Conservation (phyloP, 139 green algal genomes). For the Chlorella sp. region DNA sequence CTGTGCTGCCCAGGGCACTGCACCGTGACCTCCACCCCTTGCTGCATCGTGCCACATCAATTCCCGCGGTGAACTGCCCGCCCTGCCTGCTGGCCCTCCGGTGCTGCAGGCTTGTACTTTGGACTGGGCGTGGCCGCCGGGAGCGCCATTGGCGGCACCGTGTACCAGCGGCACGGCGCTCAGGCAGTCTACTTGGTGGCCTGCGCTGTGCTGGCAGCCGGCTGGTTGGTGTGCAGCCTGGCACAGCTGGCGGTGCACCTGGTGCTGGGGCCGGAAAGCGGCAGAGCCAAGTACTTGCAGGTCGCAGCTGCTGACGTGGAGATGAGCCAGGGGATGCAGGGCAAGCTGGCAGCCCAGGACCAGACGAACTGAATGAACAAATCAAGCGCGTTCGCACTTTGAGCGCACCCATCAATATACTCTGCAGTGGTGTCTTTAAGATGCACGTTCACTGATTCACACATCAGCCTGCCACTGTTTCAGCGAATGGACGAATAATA, state of each 20-base stretch:
- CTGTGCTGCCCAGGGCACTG: neutral
- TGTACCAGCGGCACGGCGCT: conserved; percentile 42
- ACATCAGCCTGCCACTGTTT: too few relatives aligned
- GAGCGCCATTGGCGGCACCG: conserved; percentile 25
- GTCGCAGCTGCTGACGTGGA: neutral
- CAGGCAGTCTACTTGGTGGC: conserved; percentile 33
- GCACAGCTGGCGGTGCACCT: conserved; percentile 1
- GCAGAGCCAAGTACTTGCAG: neutral
- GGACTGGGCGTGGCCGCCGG: conserved; percentile 45
- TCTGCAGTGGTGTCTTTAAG: too few relatives aligned
- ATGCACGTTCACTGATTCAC: too few relatives aligned
- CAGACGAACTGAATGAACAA: too few relatives aligned
- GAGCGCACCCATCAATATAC: too few relatives aligned
- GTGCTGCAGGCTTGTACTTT: conserved; percentile 35
- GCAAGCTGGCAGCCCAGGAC: neutral
- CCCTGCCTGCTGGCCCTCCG: neutral
- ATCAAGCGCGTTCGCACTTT: too few relatives aligned
- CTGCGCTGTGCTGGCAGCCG: conserved; percentile 27
- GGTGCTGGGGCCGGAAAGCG: neutral
- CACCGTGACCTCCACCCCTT: neutral
- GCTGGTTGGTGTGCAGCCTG: conserved; percentile 22
- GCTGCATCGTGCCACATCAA: neutral
- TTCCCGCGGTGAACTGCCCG: neutral
- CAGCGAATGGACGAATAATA: too few relatives aligned
- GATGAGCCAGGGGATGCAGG: neutral